Conservation (phyloP, 1,139 yeast species). For the Saccharomyces hybrid region DNA sequence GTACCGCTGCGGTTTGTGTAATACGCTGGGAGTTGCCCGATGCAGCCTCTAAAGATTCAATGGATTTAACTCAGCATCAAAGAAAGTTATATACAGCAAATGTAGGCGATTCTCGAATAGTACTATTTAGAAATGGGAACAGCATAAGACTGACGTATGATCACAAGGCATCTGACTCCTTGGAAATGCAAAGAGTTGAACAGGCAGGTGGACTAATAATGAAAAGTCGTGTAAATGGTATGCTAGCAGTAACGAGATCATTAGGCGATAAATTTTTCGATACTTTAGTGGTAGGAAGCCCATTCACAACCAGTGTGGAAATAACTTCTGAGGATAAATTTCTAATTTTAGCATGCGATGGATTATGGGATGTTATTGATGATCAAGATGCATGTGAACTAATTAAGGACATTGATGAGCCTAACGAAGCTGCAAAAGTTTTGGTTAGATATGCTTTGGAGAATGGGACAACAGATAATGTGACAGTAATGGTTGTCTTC, state of each 20-base stretch:
- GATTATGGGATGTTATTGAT: conserved; percentile 86
- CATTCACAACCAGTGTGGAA: conserved; percentile 86
- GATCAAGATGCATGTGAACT: conserved; percentile 76
- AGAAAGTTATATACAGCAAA: conserved; percentile 87
- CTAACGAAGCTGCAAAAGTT: conserved; percentile 59
- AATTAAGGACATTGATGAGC: conserved; percentile 48
- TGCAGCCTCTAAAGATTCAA: conserved; percentile 15
- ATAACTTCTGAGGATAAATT: conserved; percentile 58
- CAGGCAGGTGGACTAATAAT: conserved; percentile 80
- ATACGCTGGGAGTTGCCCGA: conserved; percentile 71
- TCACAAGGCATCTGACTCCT: conserved; percentile 81
- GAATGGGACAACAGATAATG: conserved; percentile 79
- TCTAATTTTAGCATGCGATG: conserved; percentile 87
- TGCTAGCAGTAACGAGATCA: conserved; percentile 89
- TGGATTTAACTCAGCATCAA: conserved; percentile 38
- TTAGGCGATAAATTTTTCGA: conserved; percentile 94
- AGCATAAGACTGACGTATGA: conserved; percentile 83
- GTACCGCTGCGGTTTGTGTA: conserved; percentile 94
- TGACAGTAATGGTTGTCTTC: conserved; percentile 78
- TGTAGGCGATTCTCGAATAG: conserved; percentile 89
- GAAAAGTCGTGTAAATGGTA: conserved; percentile 91
- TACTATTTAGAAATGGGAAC: conserved; percentile 62
- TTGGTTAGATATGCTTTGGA: conserved; percentile 74
- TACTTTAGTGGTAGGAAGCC: conserved; percentile 79
- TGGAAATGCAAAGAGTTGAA: conserved; percentile 69